Evolutionary conservation across 1,139 yeast species (phyloP).

Genomic region (Taiozyma onychis): DNA sequence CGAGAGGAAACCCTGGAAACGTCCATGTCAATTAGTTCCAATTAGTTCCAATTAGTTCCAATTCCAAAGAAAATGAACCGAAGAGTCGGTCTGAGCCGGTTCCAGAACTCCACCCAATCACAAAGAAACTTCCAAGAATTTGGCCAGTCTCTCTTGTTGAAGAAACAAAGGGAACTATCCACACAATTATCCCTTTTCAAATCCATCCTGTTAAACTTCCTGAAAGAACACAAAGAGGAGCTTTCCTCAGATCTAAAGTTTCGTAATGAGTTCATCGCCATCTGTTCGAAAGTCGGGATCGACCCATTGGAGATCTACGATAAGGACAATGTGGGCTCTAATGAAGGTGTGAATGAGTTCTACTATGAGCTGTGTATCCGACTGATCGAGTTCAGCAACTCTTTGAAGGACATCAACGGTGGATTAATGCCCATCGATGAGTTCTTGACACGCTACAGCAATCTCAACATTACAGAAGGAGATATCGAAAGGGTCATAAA

Average conservation of each 20-base stretch:
- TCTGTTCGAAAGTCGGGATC: slow-evolving; percentile 19
- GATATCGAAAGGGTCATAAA: slow-evolving; percentile 20
- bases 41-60: too few relatives aligned
- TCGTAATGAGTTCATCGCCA: slow-evolving; percentile 14
- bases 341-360: slow-evolving; percentile 16
- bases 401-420: slow-evolving; percentile 17
- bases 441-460: slow-evolving; percentile 9
- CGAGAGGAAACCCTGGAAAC: neutral
- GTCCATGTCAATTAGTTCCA: too few relatives aligned
- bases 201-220: slow-evolving; percentile 19
- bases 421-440: slow-evolving; percentile 17
- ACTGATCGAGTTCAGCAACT: slow-evolving; percentile 17
- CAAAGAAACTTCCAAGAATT: slow-evolving; percentile 12
- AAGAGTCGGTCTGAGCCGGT: slow-evolving; percentile 17
- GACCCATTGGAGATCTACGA: slow-evolving; percentile 19
- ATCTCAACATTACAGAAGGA: slow-evolving; percentile 11
- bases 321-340: slow-evolving; percentile 3
- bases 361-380: slow-evolving; percentile 18
- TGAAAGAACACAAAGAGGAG: slow-evolving; percentile 17
- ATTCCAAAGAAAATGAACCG: slow-evolving; percentile 8
- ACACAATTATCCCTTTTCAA: slow-evolving; percentile 19
- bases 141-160: slow-evolving; percentile 13
- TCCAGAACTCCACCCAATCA: slow-evolving; percentile 10
- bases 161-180: slow-evolving; percentile 14
- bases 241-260: slow-evolving; percentile 10